Conservation (phyloP, 2,329 filamentous ascomycete species). For the Penicillium sp. region DNA sequence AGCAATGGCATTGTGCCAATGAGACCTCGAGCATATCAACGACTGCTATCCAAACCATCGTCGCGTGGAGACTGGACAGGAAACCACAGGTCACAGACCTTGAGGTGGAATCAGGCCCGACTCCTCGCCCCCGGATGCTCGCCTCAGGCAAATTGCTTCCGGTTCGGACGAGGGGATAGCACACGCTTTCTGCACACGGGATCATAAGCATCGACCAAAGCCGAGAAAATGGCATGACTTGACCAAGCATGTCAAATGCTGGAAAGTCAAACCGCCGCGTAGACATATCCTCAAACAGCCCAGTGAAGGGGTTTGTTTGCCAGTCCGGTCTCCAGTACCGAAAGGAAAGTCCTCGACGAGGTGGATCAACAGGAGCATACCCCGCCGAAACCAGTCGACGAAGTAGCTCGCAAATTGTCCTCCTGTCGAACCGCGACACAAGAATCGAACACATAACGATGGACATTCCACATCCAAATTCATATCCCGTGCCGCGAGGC, state of each 20-base stretch:
- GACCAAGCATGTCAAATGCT: constrained; percentile 43
- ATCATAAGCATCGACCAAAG: constrained; percentile 13
- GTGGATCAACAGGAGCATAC: constrained; percentile 13
- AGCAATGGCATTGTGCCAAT: constrained; percentile 6
- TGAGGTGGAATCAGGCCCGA: constrained; percentile 28
- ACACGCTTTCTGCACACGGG: constrained; percentile 5
- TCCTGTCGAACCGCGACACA: constrained; percentile 30
- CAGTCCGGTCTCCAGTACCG: constrained; percentile 47
- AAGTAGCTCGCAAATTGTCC: constrained; percentile 2
- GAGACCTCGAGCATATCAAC: constrained; percentile 1
- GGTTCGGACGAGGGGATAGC: constrained; percentile 12
- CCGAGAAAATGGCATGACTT: constrained; percentile 23
- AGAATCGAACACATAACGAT: constrained; percentile 36
- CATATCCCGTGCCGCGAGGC: constrained; percentile 55
- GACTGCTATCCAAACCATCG: constrained; percentile 4
- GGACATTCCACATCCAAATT: constrained; percentile 46
- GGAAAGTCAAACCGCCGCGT: constrained; percentile 26
- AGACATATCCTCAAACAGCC: constrained; percentile 22
- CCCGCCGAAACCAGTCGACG: constrained; percentile 24
- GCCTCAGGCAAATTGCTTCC: constrained; percentile 32
- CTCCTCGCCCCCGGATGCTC: constrained; percentile 25
- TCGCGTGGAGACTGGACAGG: constrained; percentile 10
- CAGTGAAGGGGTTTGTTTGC: constrained; percentile 21
- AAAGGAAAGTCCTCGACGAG: constrained; percentile 41
- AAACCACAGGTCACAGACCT: constrained; percentile 40